A percentile compares a stretch with the other conserved stretches of the same genome.
phyloP scores from a whole-genome alignment of 2,329 filamentous ascomycete species.

The Coniochaeta pulveracea region DNA sequence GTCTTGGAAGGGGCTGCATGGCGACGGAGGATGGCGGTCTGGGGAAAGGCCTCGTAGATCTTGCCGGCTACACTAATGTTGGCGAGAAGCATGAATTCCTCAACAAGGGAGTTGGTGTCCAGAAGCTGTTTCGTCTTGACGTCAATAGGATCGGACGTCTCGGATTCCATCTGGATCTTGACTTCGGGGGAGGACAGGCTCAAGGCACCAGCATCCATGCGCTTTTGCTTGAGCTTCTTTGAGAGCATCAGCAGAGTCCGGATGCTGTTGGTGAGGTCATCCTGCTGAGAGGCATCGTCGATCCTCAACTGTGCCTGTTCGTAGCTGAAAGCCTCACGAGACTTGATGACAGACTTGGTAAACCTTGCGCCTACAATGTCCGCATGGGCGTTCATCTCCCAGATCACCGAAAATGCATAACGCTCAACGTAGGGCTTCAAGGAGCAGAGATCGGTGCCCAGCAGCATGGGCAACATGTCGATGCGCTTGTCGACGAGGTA shows the following conservation, averaged over 20 bases:
- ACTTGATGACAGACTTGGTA: slow-evolving; percentile 96
- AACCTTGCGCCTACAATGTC: slow-evolving; percentile 80
- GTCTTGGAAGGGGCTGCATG: slow-evolving; percentile 88
- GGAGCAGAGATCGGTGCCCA: slow-evolving; percentile 93
- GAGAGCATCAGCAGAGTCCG: slow-evolving; percentile 77
- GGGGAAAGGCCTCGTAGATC: slow-evolving; percentile 85
- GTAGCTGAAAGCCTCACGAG: slow-evolving; percentile 93
- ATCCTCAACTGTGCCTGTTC: slow-evolving; percentile 91
- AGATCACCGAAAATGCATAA: slow-evolving; percentile 73
- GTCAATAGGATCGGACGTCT: slow-evolving; percentile 91
- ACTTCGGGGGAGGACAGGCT: slow-evolving; percentile 98
- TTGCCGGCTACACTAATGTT: slow-evolving; percentile 89
- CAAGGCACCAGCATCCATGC: slow-evolving; percentile 89
- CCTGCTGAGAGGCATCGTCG: slow-evolving; percentile 76
- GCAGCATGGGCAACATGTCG: slow-evolving; percentile 94
- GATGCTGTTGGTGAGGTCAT: slow-evolving; percentile 86
- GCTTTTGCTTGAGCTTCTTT: slow-evolving; percentile 86
- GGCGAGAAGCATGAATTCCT: slow-evolving; percentile 98
- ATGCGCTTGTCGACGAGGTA: slow-evolving; percentile 98
- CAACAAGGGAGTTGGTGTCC: slow-evolving; percentile 93
- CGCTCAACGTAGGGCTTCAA: slow-evolving; percentile 96
- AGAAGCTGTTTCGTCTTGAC: slow-evolving; percentile 91
- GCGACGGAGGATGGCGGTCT: slow-evolving; percentile 86
- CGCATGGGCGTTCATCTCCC: slow-evolving; percentile 80
- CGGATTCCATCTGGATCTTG: slow-evolving; percentile 86